Evolutionary conservation across 1,139 yeast genomes (phyloP).

Genomic region (Pichia sp.): DNA sequence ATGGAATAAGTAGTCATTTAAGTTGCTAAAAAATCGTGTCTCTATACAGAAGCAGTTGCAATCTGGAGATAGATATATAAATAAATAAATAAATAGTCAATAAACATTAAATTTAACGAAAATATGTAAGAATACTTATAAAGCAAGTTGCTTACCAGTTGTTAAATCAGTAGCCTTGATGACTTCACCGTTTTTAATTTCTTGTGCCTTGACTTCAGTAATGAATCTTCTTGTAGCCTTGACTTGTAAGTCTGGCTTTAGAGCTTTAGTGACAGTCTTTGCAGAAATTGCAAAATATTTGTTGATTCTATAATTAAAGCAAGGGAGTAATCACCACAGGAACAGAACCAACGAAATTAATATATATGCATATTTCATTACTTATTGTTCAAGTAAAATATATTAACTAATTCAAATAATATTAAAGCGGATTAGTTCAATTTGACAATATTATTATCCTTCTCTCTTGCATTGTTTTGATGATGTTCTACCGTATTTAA

Average conservation of each 20-base stretch:
- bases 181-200: constrained; percentile 61
- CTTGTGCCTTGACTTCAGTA: constrained; percentile 71
- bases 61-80: background rate
- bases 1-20: no score
- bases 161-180: constrained; percentile 23
- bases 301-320: constrained; percentile 48
- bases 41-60: no score
- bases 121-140: background rate
- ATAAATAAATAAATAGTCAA: constrained; percentile 1
- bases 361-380: background rate
- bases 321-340: background rate
- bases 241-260: constrained; percentile 81
- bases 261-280: constrained; percentile 78
- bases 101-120: no score
- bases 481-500: no score
- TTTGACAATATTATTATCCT: no score
- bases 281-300: constrained; percentile 90
- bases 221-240: constrained; percentile 69
- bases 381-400: no score
- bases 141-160: constrained; percentile 20
- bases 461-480: no score
- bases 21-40: no score
- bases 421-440: no score
- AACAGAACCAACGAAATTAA: no score
- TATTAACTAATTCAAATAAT: no score